These are phyloP conservation scores for Avicennia marina DNA, from an alignment of 257 asterid species.

Conservation along the genomic window DNA sequence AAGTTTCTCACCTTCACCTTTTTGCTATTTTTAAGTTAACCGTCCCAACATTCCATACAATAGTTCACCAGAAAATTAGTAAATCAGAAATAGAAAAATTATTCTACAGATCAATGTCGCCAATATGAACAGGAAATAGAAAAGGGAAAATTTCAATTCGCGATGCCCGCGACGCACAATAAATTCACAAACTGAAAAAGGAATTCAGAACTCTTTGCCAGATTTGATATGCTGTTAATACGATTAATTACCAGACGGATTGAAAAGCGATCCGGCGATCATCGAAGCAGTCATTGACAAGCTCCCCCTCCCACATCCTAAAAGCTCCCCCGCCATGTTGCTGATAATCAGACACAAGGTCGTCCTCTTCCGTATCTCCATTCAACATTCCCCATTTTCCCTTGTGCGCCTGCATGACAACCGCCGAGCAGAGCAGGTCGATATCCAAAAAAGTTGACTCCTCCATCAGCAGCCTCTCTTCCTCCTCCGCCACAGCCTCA, in stretches of 20 bases:
- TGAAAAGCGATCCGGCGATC: constrained; percentile 73
- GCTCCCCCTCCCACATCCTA: constrained; percentile 98
- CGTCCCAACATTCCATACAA: background rate
- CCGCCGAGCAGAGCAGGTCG: constrained; percentile 85
- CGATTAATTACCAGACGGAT: constrained; percentile 62
- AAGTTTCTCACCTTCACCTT: background rate
- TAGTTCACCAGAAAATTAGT: too few relatives aligned
- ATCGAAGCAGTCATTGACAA: constrained; percentile 66
- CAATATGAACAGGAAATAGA: too few relatives aligned
- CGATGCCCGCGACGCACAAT: too few relatives aligned
- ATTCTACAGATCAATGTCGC: too few relatives aligned
- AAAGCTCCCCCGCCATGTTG: constrained; percentile 56
- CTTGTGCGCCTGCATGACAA: constrained; percentile 69
- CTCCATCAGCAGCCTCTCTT: constrained; percentile 46
- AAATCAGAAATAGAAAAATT: too few relatives aligned
- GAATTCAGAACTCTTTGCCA: too few relatives aligned
- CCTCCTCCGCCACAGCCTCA: constrained; percentile 32
- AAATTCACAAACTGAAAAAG: too few relatives aligned
- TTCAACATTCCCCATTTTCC: constrained; percentile 66
- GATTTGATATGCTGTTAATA: too few relatives aligned
- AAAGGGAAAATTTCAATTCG: too few relatives aligned
- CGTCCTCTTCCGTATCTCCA: constrained; percentile 28
- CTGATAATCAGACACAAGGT: constrained; percentile 13
- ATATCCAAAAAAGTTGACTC: constrained; percentile 72
- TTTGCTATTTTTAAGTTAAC: background rate